Base-by-base conservation (phyloP, 2,329 filamentous ascomycete species). In the Elsinoe arachidis region DNA sequence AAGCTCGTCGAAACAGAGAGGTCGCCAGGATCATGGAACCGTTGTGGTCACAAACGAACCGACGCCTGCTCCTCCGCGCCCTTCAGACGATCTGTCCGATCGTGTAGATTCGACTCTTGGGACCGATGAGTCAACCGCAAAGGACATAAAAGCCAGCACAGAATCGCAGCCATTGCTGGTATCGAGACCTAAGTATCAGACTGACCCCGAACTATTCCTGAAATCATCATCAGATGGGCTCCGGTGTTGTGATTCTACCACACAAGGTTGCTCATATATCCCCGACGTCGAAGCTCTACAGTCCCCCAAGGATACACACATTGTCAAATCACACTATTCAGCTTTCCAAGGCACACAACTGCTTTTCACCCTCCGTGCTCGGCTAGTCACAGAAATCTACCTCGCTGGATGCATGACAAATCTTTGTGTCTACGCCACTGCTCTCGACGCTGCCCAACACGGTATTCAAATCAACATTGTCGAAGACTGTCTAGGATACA, bases 351-450 rank as follows among this genome's bases (percentile, higher is more conserved):
- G 82, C 7, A 88, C 86, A 0, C 80, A 81, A 51, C 77, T 97
- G 14, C 78, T 97, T 6, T 78, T 86, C 52, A 78, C 83, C n/a
- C 74, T 97, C 46, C 83, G 91, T n/a, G 84, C 84, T n/a, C 87
- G 85, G 61, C 85, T 96, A 63, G 83, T 95, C 59, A 96, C 90
- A 1, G 88, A 96, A 65, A 76, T 99, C 11, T 96, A 88, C 71
- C 81, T 97, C 21, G 95, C 88, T 66, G 93, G 93, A 19, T 86
- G 87, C 44, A 79, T 95, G 51, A 88, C 86, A 43, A 96, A 97
- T 66, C 77, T 95, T 35, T 91, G 90, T 33, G 85, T 97, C 47
- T 90, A 93, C 68, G 92, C 93, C 6, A 96, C 92, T 1, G 90
- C 90, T 2, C 78, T 95, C 61, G 93, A 96, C 67, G 93, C 92